Evolutionary conservation across 352 stramenopile genomes (phyloP).

Genomic region (Phytophthora brassicae): DNA sequence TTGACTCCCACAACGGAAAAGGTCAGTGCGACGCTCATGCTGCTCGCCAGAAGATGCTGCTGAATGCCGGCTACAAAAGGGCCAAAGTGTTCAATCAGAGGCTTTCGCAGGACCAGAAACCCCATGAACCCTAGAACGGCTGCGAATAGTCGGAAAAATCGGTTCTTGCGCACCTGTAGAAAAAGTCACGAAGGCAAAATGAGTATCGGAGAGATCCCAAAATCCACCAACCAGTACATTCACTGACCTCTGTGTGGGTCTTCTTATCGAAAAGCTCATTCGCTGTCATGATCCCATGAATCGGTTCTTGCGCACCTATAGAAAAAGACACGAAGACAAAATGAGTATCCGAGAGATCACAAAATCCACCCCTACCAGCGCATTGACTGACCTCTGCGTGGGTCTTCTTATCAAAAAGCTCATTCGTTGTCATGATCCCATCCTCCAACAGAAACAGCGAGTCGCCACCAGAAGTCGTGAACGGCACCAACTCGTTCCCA

Average conservation of each 20-base stretch:
- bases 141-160: slow-evolving; percentile 67
- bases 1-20: slow-evolving; percentile 47
- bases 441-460: slow-evolving; percentile 63
- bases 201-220: not conserved
- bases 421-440: slow-evolving; percentile 44
- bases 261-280: too few relatives aligned
- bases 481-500: slow-evolving; percentile 38
- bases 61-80: slow-evolving; percentile 37
- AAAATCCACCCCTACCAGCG: too few relatives aligned
- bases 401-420: slow-evolving; percentile 56
- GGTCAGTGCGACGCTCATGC: slow-evolving; percentile 48
- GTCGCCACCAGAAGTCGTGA: slow-evolving; percentile 43
- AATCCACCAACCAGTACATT: too few relatives aligned
- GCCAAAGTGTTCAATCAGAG: slow-evolving; percentile 37
- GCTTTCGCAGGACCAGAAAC: slow-evolving; percentile 55
- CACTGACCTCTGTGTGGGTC: slow-evolving; percentile 42
- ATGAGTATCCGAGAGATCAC: not conserved
- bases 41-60: slow-evolving; percentile 47
- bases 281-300: too few relatives aligned
- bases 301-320: slow-evolving; percentile 58
- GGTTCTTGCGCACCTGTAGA: slow-evolving; percentile 57
- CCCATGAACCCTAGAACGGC: slow-evolving; percentile 66
- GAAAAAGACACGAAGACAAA: not conserved
- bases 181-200: not conserved
- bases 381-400: slow-evolving; percentile 46